Base-by-base conservation (phyloP, 768 basidiomycete species). In the Pleurotus djamor region DNA sequence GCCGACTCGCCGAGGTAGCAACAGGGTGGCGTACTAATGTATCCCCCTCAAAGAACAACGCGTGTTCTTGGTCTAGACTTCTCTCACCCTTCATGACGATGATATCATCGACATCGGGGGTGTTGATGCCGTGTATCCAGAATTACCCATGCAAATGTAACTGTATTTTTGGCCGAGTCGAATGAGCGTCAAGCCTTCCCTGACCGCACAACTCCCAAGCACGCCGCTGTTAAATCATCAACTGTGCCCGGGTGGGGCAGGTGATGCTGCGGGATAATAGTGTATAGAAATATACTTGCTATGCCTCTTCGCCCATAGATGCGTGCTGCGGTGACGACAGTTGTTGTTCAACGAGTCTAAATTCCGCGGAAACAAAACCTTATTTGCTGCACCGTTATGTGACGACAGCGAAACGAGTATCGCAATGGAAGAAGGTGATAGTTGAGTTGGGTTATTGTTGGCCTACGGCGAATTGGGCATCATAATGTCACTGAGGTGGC, bases 171-270 rank as follows among this genome's bases (percentile, higher is more conserved):
- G 54, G 54, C 36, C 44, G 54, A 41, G 41, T 21, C 14, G 38
- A 56, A 37, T 33, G 54, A 41, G 54, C 54, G 54, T 56, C 41
- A 41, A 32, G 21, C 54, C 21, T 38, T 36, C 54, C 54, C 54
- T 56, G 54, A 41, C 54, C 54, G 54, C 54, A 56, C 41, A 56
- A 44, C 54, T 10, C 41, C 54, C 54, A 56, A 41, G 54, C 14
- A 47, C 16, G 45, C 13, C 16, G 45, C 13, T 47, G 45, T 8
- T 47, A 47, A 17, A 44, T 32, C 28, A 56, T 34, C 54, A 33
- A 56, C 44, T 56, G 37, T 21, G 16, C 33, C 37, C 54, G 17
- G 21, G 54, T 28, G 38, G 54, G 49, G 54, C 54, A 56, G 54
- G 54, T 56, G 41, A 56, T 56, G 54, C 28, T 44, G 45, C 45